A percentile compares a stretch with the other conserved stretches of the same genome.
Conservation (phyloP, 2,329 filamentous ascomycete species). For the Colletotrichum sojae region DNA sequence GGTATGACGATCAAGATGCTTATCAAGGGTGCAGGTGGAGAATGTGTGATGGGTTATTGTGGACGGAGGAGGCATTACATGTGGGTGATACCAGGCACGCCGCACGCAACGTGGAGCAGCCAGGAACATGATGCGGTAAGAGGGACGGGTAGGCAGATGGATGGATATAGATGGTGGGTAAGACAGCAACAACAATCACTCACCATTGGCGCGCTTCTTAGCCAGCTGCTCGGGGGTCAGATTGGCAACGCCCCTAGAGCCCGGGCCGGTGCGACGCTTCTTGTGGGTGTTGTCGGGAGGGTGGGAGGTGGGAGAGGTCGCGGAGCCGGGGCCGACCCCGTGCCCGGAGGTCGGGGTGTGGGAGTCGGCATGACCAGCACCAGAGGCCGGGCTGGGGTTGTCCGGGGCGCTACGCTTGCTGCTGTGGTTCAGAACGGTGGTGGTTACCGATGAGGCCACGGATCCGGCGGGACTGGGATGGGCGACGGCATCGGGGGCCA, state of each 20-base stretch:
- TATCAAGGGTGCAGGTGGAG: slow-evolving; percentile 6
- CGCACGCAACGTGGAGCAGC: not conserved
- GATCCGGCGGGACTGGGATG: slow-evolving; percentile 41
- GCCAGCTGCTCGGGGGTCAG: slow-evolving; percentile 81
- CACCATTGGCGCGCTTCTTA: slow-evolving; percentile 74
- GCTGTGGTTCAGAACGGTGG: slow-evolving; percentile 17
- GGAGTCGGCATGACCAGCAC: slow-evolving; percentile 26
- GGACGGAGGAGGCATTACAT: not conserved
- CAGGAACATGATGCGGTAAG: slow-evolving; percentile 45
- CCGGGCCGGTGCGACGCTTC: slow-evolving; percentile 61
- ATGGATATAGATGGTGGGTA: not conserved
- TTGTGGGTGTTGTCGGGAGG: slow-evolving; percentile 49
- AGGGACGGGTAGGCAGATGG: not conserved
- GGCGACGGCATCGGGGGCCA: slow-evolving; percentile 39
- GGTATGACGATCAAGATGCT: not conserved
- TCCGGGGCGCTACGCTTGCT: slow-evolving; percentile 36
- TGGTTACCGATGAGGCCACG: slow-evolving; percentile 38
- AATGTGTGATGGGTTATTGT: not conserved
- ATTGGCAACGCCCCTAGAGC: slow-evolving; percentile 69
- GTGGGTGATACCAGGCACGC: slow-evolving; percentile 1
- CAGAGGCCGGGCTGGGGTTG: slow-evolving; percentile 31
- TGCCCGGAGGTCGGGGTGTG: not conserved
- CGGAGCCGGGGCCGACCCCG: slow-evolving; percentile 17
- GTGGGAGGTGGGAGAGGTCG: slow-evolving; percentile 30
- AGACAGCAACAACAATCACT: slow-evolving; percentile 43